These are phyloP conservation scores for Chrysoporthe deuterocubensis DNA, from an alignment of 2,329 filamentous ascomycete genomes.

Conservation along the genomic window DNA sequence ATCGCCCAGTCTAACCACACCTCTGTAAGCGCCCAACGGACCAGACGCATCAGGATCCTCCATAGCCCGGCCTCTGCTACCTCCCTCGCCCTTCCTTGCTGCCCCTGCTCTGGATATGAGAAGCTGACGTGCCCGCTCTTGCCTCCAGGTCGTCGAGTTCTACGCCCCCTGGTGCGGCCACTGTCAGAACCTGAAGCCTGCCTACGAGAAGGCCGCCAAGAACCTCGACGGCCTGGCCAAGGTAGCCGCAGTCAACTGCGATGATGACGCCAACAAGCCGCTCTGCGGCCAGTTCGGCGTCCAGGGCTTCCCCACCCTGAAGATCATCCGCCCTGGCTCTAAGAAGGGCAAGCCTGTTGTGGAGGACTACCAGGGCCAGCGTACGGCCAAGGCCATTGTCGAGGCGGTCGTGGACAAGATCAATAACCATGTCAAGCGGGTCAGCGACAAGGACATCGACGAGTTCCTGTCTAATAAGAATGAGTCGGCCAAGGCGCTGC, in stretches of 20 bases:
- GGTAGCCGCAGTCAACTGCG: conserved; percentile 93
- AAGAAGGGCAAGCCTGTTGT: conserved; percentile 76
- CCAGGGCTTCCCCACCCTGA: conserved; percentile 93
- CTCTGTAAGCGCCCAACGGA: conserved; percentile 63
- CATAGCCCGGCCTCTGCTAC: not conserved
- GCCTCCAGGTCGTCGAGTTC: conserved; percentile 71
- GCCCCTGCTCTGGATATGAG: not conserved
- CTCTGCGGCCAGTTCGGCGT: conserved; percentile 86
- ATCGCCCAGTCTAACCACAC: conserved; percentile 91
- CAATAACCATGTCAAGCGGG: conserved; percentile 83
- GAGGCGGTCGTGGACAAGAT: conserved; percentile 86
- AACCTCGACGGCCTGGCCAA: conserved; percentile 90
- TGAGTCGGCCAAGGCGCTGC: conserved; percentile 78
- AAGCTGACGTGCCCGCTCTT: conserved; percentile 10
- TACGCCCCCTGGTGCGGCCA: conserved; percentile 98
- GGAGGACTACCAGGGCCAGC: conserved; percentile 87
- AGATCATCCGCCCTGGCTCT: conserved; percentile 86
- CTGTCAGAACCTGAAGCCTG: conserved; percentile 93
- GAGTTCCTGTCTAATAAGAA: conserved; percentile 71
- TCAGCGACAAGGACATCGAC: conserved; percentile 80
- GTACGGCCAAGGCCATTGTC: conserved; percentile 84
- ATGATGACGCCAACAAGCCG: conserved; percentile 88
- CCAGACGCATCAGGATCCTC: not conserved
- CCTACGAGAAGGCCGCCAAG: conserved; percentile 91
- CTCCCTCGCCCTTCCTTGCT: not conserved